Conservation (phyloP, 2,329 filamentous ascomycete genomes). For the Trichophyton rubrum region DNA sequence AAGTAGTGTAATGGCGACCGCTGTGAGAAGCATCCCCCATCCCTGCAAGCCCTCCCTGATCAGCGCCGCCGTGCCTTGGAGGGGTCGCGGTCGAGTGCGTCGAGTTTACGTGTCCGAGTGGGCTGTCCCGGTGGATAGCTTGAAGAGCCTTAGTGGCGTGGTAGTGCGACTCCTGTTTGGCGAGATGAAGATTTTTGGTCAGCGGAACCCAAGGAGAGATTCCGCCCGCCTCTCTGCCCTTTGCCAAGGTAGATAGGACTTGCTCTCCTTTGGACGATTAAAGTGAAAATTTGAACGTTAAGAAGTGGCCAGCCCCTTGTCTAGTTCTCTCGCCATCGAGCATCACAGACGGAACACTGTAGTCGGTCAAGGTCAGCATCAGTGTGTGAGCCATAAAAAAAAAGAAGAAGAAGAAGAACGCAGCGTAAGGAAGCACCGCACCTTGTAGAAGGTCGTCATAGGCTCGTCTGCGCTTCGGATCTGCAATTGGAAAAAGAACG, state of each 20-base stretch:
- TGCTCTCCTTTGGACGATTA: too few species aligned
- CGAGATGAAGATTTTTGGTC: neutral
- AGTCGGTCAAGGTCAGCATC: constrained; percentile 21
- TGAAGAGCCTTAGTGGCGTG: neutral
- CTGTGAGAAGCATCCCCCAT: too few species aligned
- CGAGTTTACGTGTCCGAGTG: neutral
- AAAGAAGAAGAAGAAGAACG: too few species aligned
- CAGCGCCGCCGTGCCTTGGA: neutral
- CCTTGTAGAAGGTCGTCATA: constrained; percentile 93
- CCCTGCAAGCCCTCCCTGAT: neutral
- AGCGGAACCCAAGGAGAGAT: neutral
- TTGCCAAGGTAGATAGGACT: neutral
- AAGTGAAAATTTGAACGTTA: too few species aligned
- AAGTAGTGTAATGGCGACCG: too few species aligned
- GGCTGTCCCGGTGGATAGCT: neutral
- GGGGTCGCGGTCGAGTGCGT: neutral
- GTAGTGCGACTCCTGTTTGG: neutral
- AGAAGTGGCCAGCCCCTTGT: neutral
- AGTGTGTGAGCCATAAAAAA: neutral
- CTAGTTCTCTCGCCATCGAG: constrained; percentile 40
- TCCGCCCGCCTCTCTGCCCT: neutral
- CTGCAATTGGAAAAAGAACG: constrained; percentile 93
- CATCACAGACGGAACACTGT: constrained; percentile 31
- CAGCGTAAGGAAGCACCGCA: constrained; percentile 21
- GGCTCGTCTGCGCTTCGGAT: constrained; percentile 97